Evolutionary conservation across 148 eudicot genomes (phyloP), one percentile per base, ranked within the genome.

Genomic region (Nepenthes gracilis): DNA sequence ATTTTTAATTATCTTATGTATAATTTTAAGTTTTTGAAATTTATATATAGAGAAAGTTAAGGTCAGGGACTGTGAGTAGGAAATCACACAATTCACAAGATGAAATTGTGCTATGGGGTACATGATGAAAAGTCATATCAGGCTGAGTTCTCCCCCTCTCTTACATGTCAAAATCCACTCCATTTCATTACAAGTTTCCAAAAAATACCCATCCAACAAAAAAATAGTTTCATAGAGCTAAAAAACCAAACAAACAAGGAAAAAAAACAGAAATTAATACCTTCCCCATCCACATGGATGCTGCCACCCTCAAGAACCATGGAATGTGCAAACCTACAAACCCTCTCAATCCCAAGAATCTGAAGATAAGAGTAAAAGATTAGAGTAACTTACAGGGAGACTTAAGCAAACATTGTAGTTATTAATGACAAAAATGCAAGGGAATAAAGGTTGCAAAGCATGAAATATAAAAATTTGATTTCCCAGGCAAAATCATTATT

Each of bases 271-370:
- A 36, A 59, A 50, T 12, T 4, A 36, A 71, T 73, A 87, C 97
- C 99, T 82, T 93, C 92, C 63, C 99, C 99, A 23, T 93, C 99
- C n/a, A 93, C 99, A 70, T 93, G 99, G 63, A 93, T 86, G 84
- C 96, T 89, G 59, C 99, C 99, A 60, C 99, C 99, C 82, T 93
- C 99, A 64, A 93, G 84, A 56, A 89, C 75, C 80, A 93, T 82
- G 58, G 89, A 79, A 36, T 93, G 95, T 8, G 85, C 75, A 83
- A 93, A 93, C 75, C 92, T 85, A 51, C 95, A 90, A 62, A 79
- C 59, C 73, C 70, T 88, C 71, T 86, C 99, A 64, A 84, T 73
- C 43, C 59, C 82, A 71, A 86, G 61, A 71, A 92, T 79, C 98
- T 92, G 72, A 47, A 36, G 70, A 13, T 13, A 43, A 67, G 35